Evolutionary conservation across 805 yeast genomes (phyloP).

Genomic region (Suhomyces pyralidae): DNA sequence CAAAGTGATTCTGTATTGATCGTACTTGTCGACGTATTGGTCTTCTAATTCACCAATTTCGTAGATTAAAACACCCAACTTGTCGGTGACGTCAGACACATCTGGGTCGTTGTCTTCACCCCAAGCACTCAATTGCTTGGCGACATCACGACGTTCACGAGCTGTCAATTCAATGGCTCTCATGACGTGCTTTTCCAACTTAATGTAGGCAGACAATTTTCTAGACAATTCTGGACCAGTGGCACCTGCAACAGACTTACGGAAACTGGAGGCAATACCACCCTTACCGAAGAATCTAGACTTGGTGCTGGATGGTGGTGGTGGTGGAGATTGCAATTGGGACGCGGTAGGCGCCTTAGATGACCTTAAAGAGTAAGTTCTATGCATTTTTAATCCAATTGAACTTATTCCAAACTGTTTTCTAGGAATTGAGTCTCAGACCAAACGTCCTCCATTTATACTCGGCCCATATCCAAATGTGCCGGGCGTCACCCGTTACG

Average conservation of each 20-base stretch:
- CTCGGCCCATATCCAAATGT: background rate
- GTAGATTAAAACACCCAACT: slow-evolving; percentile 75
- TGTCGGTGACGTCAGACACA: slow-evolving; percentile 82
- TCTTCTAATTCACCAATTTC: slow-evolving; percentile 87
- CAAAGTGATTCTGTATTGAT: slow-evolving; percentile 79
- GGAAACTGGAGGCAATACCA: slow-evolving; percentile 54
- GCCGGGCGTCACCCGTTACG: background rate
- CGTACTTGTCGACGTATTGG: slow-evolving; percentile 81
- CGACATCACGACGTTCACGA: slow-evolving; percentile 75
- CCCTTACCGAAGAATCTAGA: slow-evolving; percentile 89
- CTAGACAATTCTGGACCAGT: slow-evolving; percentile 79
- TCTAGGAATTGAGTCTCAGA: background rate
- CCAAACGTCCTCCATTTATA: background rate
- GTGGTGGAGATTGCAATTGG: slow-evolving; percentile 90
- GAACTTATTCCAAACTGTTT: background rate
- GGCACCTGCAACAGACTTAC: slow-evolving; percentile 73
- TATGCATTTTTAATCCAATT: slow-evolving; percentile 63
- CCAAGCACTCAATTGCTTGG: slow-evolving; percentile 80
- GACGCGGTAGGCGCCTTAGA: slow-evolving; percentile 96
- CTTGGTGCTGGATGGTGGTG: slow-evolving; percentile 91
- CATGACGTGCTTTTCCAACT: slow-evolving; percentile 79
- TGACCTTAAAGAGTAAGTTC: slow-evolving; percentile 96
- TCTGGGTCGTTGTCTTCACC: slow-evolving; percentile 86
- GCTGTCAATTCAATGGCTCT: slow-evolving; percentile 75
- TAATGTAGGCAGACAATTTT: slow-evolving; percentile 69